Conservation (phyloP, 371 early-diverging fungal species). For the Parasitella parasitica region DNA sequence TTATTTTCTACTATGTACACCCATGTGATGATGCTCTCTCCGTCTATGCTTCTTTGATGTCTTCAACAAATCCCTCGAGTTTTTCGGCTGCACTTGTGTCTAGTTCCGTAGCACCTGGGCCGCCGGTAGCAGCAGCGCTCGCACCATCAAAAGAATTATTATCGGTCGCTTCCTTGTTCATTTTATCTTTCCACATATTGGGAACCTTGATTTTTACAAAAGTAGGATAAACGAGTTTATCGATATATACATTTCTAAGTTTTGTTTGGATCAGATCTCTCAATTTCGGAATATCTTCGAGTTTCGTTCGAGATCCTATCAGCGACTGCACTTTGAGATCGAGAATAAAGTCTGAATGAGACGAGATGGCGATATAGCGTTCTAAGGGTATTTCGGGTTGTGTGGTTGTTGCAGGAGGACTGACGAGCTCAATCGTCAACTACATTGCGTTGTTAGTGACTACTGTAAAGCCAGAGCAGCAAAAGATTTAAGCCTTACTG, state of each 20-base stretch:
- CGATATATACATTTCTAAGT: conserved; percentile 69
- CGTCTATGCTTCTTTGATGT: conserved; percentile 29
- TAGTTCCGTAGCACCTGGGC: not conserved
- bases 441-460: not conserved
- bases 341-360: conserved; percentile 73
- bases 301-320: conserved; percentile 90
- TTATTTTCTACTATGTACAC: not conserved
- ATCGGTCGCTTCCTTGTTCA: conserved; percentile 3
- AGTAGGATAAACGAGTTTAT: conserved; percentile 64
- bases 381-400: conserved; percentile 43
- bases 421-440: conserved; percentile 48
- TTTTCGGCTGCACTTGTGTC: conserved; percentile 25
- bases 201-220: conserved; percentile 54
- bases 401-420: conserved; percentile 45
- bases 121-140: not conserved
- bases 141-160: not conserved
- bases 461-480: too few relatives aligned
- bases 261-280: conserved; percentile 79
- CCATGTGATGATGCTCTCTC: not conserved
- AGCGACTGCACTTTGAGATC: conserved; percentile 86
- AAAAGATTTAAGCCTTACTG: conserved; percentile 46
- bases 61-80: conserved; percentile 39
- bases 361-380: conserved; percentile 62
- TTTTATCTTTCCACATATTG: conserved; percentile 41
- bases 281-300: conserved; percentile 92